Percentiles rank a stretch among this genome's conserved stretches.
phyloP scores from a whole-genome alignment of 176 grass and related monocot genomes.

The Carex littledalei region DNA sequence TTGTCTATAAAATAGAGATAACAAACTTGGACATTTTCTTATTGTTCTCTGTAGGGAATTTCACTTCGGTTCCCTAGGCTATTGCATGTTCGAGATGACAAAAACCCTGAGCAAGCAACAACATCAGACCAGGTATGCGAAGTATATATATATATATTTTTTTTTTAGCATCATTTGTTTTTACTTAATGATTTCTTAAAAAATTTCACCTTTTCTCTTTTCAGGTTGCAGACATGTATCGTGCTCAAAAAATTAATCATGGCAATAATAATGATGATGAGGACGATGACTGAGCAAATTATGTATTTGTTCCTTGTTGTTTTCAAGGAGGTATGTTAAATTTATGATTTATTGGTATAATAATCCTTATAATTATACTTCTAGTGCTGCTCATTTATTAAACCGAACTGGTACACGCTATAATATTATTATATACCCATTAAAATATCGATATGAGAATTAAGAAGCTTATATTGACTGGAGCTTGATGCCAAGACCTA shows the following conservation, averaged over 20 bases:
- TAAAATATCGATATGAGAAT: background rate
- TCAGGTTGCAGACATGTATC: conserved; percentile 90
- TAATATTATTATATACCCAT: background rate
- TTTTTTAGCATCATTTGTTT: background rate
- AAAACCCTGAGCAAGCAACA: conserved; percentile 80
- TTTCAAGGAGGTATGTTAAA: conserved; percentile 14
- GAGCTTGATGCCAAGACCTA: background rate
- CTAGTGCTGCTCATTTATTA: background rate
- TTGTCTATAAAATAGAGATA: conserved; percentile 1
- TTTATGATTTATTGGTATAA: background rate
- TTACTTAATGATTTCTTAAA: conserved; percentile 16
- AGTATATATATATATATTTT: background rate
- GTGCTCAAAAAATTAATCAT: conserved; percentile 90
- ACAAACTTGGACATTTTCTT: conserved; percentile 7
- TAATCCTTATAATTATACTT: background rate
- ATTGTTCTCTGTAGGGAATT: conserved; percentile 56
- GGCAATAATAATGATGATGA: conserved; percentile 65
- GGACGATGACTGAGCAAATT: conserved; percentile 64
- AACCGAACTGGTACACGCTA: background rate
- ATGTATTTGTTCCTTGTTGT: background rate
- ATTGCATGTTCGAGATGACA: conserved; percentile 77
- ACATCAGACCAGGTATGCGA: conserved; percentile 69
- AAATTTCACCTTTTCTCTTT: background rate
- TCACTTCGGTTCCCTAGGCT: conserved; percentile 93
- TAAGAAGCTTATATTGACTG: background rate